These are phyloP conservation scores for Suillus placidus DNA, from an alignment of 768 basidiomycete genomes.

Conservation along the genomic window DNA sequence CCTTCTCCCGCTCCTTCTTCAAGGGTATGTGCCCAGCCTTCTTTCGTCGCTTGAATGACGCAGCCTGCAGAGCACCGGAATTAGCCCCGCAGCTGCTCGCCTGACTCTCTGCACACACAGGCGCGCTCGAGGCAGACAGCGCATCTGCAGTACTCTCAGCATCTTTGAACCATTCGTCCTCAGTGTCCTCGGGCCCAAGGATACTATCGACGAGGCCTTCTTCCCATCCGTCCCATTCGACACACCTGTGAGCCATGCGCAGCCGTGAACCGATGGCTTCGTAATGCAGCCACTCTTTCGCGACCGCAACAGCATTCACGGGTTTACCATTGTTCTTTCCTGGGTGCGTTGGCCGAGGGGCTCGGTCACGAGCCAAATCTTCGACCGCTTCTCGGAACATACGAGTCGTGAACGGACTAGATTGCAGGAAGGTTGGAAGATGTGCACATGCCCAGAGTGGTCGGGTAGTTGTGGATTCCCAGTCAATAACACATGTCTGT, in stretches of 20 bases:
- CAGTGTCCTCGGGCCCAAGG: conserved; percentile 69
- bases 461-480: conserved; percentile 88
- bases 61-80: conserved; percentile 24
- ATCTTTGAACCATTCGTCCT: conserved; percentile 71
- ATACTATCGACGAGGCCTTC: conserved; percentile 79
- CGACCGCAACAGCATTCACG: conserved; percentile 46
- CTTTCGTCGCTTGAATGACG: conserved; percentile 35
- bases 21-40: conserved; percentile 53
- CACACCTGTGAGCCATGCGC: conserved; percentile 77
- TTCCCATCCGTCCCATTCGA: conserved; percentile 93
- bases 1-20: conserved; percentile 63
- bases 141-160: conserved; percentile 25
- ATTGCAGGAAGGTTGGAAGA: conserved; percentile 76
- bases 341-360: conserved; percentile 18
- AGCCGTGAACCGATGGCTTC: conserved; percentile 67
- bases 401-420: conserved; percentile 72
- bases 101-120: conserved; percentile 6
- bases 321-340: conserved; percentile 20
- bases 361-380: conserved; percentile 41
- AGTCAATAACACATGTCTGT: conserved; percentile 86
- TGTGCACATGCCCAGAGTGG: conserved; percentile 87
- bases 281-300: conserved; percentile 74
- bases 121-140: conserved; percentile 2
- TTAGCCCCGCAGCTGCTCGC: conserved; percentile 12
- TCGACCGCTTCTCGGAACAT: conserved; percentile 69